phyloP scores from a whole-genome alignment of 2,329 filamentous ascomycete species.

The Fusarium virguliforme region DNA sequence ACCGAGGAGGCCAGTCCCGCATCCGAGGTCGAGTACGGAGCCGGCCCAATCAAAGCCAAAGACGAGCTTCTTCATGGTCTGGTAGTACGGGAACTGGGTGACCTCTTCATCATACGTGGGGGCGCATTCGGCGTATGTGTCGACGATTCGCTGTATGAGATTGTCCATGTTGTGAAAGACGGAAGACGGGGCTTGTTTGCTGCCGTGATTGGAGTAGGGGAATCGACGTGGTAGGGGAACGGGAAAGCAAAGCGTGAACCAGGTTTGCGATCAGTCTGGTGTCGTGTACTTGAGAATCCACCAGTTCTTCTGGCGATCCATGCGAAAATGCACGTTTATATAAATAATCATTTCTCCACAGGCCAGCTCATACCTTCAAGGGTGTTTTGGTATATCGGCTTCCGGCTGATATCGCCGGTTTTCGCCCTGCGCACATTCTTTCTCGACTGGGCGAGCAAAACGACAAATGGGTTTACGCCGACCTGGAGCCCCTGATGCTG shows the following conservation, averaged over 20 bases:
- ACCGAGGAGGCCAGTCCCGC: background rate
- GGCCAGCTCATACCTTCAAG: background rate
- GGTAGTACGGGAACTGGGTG: background rate
- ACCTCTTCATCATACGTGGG: constrained; percentile 1
- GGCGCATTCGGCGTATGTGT: background rate
- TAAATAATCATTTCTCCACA: background rate
- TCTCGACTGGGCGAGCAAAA: too few relatives aligned
- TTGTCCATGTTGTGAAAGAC: background rate
- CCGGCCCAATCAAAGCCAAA: background rate
- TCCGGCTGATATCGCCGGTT: background rate
- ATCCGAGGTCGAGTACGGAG: background rate
- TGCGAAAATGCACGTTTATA: background rate
- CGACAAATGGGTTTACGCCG: too few relatives aligned
- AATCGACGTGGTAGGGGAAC: background rate
- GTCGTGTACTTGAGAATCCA: background rate
- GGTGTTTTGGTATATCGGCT: background rate
- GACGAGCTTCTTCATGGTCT: background rate
- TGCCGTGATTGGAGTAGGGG: background rate
- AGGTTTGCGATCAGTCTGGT: background rate
- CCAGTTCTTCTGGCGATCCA: too few relatives aligned
- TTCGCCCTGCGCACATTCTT: background rate
- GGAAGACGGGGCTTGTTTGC: background rate
- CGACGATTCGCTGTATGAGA: background rate
- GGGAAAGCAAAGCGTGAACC: background rate
- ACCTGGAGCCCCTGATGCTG: too few relatives aligned